Conservation (phyloP, 1,284 basidiomycete genomes). For the Crucibulum cyathiforme region DNA sequence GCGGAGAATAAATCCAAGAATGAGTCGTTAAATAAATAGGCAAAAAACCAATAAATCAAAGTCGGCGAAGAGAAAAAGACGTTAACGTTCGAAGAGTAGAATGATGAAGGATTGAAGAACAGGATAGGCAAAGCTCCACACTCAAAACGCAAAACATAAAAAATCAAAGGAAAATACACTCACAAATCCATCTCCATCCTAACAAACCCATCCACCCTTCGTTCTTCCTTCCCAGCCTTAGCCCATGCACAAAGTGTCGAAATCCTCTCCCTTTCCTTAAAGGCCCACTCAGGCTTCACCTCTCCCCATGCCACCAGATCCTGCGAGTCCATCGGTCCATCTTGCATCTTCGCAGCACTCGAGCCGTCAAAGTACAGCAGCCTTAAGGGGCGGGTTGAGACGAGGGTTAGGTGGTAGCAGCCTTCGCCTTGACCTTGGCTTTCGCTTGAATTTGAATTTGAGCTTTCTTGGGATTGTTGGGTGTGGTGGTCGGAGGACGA, state of each 20-base stretch:
- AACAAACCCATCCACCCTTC: slow-evolving; percentile 28
- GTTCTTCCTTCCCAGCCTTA: slow-evolving; percentile 2
- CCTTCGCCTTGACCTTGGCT: too few relatives aligned
- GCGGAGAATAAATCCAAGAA: neutral
- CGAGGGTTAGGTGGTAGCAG: too few relatives aligned
- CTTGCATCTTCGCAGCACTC: too few relatives aligned
- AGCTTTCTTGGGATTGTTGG: too few relatives aligned
- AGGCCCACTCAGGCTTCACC: slow-evolving; percentile 18
- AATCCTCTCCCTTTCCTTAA: slow-evolving; percentile 29
- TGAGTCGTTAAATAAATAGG: neutral
- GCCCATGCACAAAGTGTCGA: slow-evolving; percentile 28
- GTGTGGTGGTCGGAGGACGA: too few relatives aligned
- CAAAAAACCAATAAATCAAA: too few relatives aligned
- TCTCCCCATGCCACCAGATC: slow-evolving; percentile 36
- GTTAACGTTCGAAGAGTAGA: too few relatives aligned
- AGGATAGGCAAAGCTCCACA: neutral
- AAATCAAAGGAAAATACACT: slow-evolving; percentile 6
- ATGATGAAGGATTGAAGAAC: too few relatives aligned
- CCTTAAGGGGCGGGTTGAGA: too few relatives aligned
- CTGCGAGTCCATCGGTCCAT: slow-evolving; percentile 41
- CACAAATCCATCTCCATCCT: slow-evolving; percentile 36
- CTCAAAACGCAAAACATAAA: neutral
- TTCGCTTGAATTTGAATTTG: too few relatives aligned
- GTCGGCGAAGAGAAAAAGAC: too few relatives aligned
- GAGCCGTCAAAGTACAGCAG: too few relatives aligned